These are phyloP conservation scores for Euphorbia pulcherrima DNA, from an alignment of 345 rosid species.

Conservation along the genomic window DNA sequence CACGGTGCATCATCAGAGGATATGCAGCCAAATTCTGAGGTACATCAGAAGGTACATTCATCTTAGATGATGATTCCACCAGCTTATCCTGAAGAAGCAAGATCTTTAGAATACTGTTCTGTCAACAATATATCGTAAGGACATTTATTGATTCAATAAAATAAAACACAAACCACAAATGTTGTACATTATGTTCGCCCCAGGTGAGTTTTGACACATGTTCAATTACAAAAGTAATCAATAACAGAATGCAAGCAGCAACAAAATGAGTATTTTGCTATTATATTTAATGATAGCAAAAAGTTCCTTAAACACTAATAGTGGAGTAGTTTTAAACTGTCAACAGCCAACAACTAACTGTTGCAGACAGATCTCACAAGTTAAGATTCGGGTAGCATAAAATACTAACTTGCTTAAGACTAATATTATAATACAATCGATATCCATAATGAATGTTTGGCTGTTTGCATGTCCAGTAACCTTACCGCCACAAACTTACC, in stretches of 20 bases:
- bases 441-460: neutral
- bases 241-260: neutral
- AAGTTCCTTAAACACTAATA: neutral
- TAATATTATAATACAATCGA: neutral
- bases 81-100: conserved; percentile 65
- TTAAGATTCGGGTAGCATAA: neutral
- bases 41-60: conserved; percentile 39
- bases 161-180: conserved; percentile 19
- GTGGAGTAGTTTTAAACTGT: neutral
- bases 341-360: neutral
- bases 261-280: neutral
- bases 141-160: conserved; percentile 33
- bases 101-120: conserved; percentile 44
- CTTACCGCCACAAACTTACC: neutral
- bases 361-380: neutral
- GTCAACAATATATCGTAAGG: conserved; percentile 40
- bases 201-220: neutral
- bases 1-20: conserved; percentile 43
- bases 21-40: conserved; percentile 47
- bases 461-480: neutral
- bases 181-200: conserved; percentile 1
- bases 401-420: neutral
- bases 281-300: neutral
- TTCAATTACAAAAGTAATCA: neutral
- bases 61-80: conserved; percentile 54